Percentiles rank a stretch among this genome's conserved stretches.
Conservation (phyloP, 2,329 filamentous ascomycete species). For the Truncatella angustata region DNA sequence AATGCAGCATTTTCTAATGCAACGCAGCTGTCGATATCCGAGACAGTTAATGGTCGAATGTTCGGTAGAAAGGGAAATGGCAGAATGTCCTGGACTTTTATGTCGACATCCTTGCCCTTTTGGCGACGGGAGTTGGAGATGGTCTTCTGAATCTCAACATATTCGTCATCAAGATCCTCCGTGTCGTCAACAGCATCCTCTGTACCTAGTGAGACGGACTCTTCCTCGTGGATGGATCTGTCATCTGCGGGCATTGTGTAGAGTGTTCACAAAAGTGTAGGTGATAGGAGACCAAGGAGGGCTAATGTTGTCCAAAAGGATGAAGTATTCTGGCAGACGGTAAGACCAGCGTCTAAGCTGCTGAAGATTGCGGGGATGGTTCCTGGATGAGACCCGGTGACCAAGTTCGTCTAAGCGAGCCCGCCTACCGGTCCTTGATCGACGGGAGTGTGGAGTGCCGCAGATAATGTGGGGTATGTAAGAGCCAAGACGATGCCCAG, state of each 20-base stretch:
- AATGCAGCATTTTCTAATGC: constrained; percentile 56
- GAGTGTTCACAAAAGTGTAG: neutral
- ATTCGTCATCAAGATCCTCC: constrained; percentile 37
- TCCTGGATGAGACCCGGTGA: neutral
- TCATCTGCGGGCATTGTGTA: constrained; percentile 2
- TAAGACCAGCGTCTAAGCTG: neutral
- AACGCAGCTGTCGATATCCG: constrained; percentile 60
- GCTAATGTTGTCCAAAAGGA: too few relatives aligned
- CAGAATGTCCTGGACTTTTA: constrained; percentile 41
- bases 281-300: neutral
- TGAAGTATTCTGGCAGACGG: neutral
- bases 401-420: neutral
- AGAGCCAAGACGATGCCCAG: too few relatives aligned
- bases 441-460: constrained; percentile 4
- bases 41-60: constrained; percentile 68
- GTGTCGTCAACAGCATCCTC: constrained; percentile 37
- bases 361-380: neutral
- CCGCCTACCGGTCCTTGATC: neutral
- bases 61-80: constrained; percentile 68
- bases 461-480: constrained; percentile 2
- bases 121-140: constrained; percentile 36
- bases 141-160: constrained; percentile 35
- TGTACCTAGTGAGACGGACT: neutral
- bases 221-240: neutral
- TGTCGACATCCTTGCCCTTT: constrained; percentile 29